These are phyloP conservation scores for Pythium utonaiense DNA, from an alignment of 352 stramenopile species.

Conservation along the genomic window DNA sequence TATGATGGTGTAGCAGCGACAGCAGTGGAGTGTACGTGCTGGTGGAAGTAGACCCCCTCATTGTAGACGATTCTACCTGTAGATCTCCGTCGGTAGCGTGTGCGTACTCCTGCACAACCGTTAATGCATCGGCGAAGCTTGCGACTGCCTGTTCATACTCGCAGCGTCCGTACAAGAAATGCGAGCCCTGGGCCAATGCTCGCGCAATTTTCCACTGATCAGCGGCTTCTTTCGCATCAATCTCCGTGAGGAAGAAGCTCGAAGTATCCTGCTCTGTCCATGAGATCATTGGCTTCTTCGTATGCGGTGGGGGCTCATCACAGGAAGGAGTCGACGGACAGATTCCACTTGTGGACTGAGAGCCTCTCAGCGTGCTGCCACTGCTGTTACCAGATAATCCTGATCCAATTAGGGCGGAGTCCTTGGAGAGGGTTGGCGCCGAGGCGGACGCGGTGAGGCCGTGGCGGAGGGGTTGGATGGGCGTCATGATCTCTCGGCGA, in stretches of 20 bases:
- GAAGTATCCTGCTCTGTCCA: conserved; percentile 40
- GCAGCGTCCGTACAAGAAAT: conserved; percentile 48
- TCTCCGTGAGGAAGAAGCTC: conserved; percentile 75
- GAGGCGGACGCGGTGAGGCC: conserved; percentile 34
- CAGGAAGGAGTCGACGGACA: not conserved
- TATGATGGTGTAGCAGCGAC: conserved; percentile 63
- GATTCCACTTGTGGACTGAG: not conserved
- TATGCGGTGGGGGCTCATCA: not conserved
- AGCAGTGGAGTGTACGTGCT: conserved; percentile 16
- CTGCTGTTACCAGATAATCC: not conserved
- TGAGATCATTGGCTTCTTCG: conserved; percentile 14
- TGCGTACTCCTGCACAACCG: conserved; percentile 19
- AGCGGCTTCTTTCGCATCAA: conserved; percentile 41
- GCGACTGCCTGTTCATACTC: conserved; percentile 31
- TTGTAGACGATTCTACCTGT: conserved; percentile 7
- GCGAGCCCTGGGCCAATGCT: conserved; percentile 39
- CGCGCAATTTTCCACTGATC: conserved; percentile 34
- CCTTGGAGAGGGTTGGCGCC: conserved; percentile 2
- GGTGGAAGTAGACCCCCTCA: not conserved
- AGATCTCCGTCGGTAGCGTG: not conserved
- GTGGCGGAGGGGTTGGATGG: conserved; percentile 29
- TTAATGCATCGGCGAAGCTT: conserved; percentile 38
- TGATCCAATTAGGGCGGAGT: not conserved
- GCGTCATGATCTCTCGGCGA: conserved; percentile 33
- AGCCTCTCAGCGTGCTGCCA: not conserved